A percentile compares a stretch with the other conserved stretches of the same genome.
These are phyloP conservation scores for Tricholoma furcatifolium DNA, from an alignment of 768 basidiomycete species.

Conservation along the genomic window DNA sequence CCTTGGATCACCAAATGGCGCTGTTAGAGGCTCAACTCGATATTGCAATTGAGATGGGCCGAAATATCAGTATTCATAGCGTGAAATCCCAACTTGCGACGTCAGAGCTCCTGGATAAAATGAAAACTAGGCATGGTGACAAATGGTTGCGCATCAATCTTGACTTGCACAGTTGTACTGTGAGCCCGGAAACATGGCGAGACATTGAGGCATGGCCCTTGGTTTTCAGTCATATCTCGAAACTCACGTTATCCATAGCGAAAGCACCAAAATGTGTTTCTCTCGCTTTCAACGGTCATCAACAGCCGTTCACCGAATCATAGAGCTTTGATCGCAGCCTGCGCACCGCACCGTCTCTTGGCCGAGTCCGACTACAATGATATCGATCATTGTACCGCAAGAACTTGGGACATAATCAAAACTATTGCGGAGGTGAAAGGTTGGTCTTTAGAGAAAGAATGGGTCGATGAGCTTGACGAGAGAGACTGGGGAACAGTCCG, in stretches of 20 bases:
- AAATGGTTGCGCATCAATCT: slow-evolving; percentile 70
- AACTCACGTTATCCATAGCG: slow-evolving; percentile 39
- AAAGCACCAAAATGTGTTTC: slow-evolving; percentile 72
- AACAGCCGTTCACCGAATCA: slow-evolving; percentile 72
- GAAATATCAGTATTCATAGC: slow-evolving; percentile 86
- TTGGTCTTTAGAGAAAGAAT: slow-evolving; percentile 70
- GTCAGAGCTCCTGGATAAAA: slow-evolving; percentile 57
- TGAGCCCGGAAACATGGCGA: slow-evolving; percentile 74
- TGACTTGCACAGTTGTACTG: slow-evolving; percentile 88
- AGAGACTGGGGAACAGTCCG: slow-evolving; percentile 63
- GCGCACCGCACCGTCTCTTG: slow-evolving; percentile 66
- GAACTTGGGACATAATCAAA: slow-evolving; percentile 77
- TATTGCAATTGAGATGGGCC: slow-evolving; percentile 74
- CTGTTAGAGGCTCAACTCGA: slow-evolving; percentile 84
- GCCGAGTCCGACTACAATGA: slow-evolving; percentile 86
- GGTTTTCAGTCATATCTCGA: background rate
- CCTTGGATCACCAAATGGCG: slow-evolving; percentile 75
- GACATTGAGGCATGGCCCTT: slow-evolving; percentile 65
- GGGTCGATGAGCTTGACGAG: slow-evolving; percentile 38
- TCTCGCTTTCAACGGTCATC: slow-evolving; percentile 86
- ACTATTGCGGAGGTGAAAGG: slow-evolving; percentile 73
- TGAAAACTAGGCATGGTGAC: slow-evolving; percentile 56
- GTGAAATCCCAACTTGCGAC: slow-evolving; percentile 77
- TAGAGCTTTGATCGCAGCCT: slow-evolving; percentile 60
- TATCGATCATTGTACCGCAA: slow-evolving; percentile 50